These are phyloP conservation scores for Fusarium sp. DNA, from an alignment of 2,329 filamentous ascomycete species.

Conservation along the genomic window DNA sequence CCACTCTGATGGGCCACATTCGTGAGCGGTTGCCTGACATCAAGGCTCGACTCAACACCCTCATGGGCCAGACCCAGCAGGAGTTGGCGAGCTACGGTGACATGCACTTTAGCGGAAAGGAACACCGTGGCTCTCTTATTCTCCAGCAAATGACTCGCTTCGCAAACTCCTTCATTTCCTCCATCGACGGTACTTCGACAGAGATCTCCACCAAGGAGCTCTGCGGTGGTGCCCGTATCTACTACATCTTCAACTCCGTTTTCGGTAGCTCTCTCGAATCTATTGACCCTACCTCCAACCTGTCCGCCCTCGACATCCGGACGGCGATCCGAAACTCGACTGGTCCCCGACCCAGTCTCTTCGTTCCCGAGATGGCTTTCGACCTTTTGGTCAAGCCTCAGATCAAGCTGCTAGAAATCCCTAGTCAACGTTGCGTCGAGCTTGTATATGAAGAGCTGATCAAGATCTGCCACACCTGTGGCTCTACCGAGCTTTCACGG, in stretches of 20 bases:
- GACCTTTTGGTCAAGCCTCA: constrained; percentile 98
- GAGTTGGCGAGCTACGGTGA: constrained; percentile 98
- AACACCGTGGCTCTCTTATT: constrained; percentile 94
- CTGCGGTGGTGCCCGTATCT: constrained; percentile 92
- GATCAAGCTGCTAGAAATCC: constrained; percentile 95
- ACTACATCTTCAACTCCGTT: constrained; percentile 99
- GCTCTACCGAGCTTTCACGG: constrained; percentile 89
- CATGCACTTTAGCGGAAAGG: constrained; percentile 96
- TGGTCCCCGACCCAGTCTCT: constrained; percentile 91
- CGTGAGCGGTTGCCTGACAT: constrained; percentile 96
- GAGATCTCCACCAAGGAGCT: constrained; percentile 99
- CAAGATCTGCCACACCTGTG: constrained; percentile 99
- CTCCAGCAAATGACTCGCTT: constrained; percentile 98
- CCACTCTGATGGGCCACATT: constrained; percentile 95
- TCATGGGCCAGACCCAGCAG: constrained; percentile 99
- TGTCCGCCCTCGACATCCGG: constrained; percentile 93
- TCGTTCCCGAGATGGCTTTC: constrained; percentile 97
- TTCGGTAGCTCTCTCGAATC: constrained; percentile 96
- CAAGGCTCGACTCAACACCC: constrained; percentile 94
- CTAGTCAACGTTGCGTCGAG: constrained; percentile 95
- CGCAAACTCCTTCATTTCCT: constrained; percentile 96
- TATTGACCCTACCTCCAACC: constrained; percentile 94
- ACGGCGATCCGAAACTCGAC: constrained; percentile 99
- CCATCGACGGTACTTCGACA: constrained; percentile 97
- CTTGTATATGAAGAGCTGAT: constrained; percentile 98